These are phyloP conservation scores for Diplodia seriata DNA, from an alignment of 2,329 filamentous ascomycete species.

Conservation along the genomic window DNA sequence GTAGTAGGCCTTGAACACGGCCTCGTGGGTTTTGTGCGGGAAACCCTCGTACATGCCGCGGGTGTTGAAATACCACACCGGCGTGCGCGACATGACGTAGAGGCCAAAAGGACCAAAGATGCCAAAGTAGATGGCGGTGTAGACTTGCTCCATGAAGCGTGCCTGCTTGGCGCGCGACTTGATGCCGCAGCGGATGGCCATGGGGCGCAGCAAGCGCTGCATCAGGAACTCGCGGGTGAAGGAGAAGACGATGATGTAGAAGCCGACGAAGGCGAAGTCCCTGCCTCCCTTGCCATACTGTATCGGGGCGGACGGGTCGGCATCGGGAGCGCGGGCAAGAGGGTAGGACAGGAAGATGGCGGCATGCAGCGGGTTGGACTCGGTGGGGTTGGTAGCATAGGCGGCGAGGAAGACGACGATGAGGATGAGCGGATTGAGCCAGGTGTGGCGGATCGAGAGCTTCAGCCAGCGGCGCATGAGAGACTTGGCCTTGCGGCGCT, in stretches of 20 bases:
- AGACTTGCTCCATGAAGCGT: slow-evolving; percentile 95
- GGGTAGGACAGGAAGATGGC: slow-evolving; percentile 93
- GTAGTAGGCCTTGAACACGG: slow-evolving; percentile 92
- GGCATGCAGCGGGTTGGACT: slow-evolving; percentile 77
- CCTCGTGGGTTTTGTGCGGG: slow-evolving; percentile 82
- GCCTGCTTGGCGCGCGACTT: slow-evolving; percentile 77
- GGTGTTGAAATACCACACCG: slow-evolving; percentile 96
- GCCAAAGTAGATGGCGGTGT: slow-evolving; percentile 89
- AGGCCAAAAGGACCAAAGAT: slow-evolving; percentile 82
- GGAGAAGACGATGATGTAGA: slow-evolving; percentile 87
- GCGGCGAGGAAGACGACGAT: slow-evolving; percentile 67
- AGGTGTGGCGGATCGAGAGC: slow-evolving; percentile 61
- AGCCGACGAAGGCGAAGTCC: slow-evolving; percentile 85
- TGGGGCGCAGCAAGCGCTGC: slow-evolving; percentile 83
- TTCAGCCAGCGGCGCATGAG: slow-evolving; percentile 55
- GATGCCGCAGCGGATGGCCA: slow-evolving; percentile 74
- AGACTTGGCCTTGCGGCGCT: slow-evolving; percentile 55
- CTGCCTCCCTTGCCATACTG: slow-evolving; percentile 90
- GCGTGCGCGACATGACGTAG: slow-evolving; percentile 89
- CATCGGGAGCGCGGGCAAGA: slow-evolving; percentile 61
- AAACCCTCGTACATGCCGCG: slow-evolving; percentile 87
- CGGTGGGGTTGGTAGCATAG: slow-evolving; percentile 77
- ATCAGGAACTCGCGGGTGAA: slow-evolving; percentile 97
- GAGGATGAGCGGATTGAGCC: slow-evolving; percentile 73
- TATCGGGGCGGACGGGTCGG: slow-evolving; percentile 52